Evolutionary conservation across 345 rosid species (phyloP).

Genomic region (Camelina sativa): DNA sequence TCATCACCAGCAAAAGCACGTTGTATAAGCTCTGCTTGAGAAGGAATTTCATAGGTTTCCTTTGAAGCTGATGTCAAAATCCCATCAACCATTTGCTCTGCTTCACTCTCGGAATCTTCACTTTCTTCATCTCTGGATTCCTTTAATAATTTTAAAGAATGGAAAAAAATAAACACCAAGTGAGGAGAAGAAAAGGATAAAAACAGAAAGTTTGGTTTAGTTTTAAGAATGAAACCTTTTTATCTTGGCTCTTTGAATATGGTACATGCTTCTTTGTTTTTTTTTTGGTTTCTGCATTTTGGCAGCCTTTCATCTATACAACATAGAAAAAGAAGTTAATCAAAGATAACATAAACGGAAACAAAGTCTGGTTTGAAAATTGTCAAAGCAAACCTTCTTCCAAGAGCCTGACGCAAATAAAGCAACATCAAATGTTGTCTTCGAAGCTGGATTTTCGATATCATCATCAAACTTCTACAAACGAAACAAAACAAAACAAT

Average conservation of each 20-base stretch:
- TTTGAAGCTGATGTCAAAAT: constrained; percentile 58
- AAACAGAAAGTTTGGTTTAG: neutral
- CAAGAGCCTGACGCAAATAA: constrained; percentile 70
- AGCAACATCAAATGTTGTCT: constrained; percentile 82
- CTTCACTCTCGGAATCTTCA: constrained; percentile 59
- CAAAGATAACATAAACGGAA: constrained; percentile 15
- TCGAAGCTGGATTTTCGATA: constrained; percentile 56
- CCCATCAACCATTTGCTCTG: constrained; percentile 83
- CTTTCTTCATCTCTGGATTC: constrained; percentile 56
- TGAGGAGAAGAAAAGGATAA: constrained; percentile 1
- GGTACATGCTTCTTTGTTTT: constrained; percentile 43
- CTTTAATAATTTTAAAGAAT: constrained; percentile 44
- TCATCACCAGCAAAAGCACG: constrained; percentile 96
- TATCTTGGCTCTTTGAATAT: constrained; percentile 41
- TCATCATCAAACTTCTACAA: constrained; percentile 58
- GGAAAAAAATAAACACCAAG: neutral
- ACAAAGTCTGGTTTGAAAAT: neutral
- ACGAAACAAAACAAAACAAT: constrained; percentile 32
- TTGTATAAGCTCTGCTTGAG: constrained; percentile 84
- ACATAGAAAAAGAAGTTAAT: constrained; percentile 22
- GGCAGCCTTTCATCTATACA: constrained; percentile 57
- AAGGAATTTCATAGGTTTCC: constrained; percentile 70
- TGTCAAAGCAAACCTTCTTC: constrained; percentile 63
- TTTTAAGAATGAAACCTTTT: constrained; percentile 48
- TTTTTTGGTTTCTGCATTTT: constrained; percentile 47